Base-by-base conservation (phyloP, 2,329 filamentous ascomycete genomes). In the Penicillium sp. region DNA sequence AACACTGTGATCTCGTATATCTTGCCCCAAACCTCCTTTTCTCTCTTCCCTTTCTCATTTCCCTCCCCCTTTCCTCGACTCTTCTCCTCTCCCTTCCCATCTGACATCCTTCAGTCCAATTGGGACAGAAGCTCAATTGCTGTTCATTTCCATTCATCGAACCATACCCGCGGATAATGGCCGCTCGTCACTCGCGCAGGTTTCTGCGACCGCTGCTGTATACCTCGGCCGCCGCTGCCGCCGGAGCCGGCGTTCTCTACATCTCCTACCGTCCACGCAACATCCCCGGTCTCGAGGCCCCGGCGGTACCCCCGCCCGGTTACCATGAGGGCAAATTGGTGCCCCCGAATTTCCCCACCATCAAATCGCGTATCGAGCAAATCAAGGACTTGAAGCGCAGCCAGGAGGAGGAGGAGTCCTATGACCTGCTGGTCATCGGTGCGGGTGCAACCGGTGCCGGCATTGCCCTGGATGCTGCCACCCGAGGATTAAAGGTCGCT, bases 381-480 rank as follows among this genome's bases (percentile, higher is more conserved):
- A 82, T 84, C 43, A 70, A 76, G 53, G 81, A 83, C 58, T 64
- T 84, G 52, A 81, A 78, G 67, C 72, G 75, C 53, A 81, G 80
- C 53, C 50, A 65, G 42, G 62, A 60, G 7, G 62, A 70, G 21
- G 83, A 70, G 21, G 83, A 87, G 44, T 81, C 85, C 52, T 93
- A 93, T 68, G 91, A 93, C 71, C 79, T 95, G 42, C 79, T 93
- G 62, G 81, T 95, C 67, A 91, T 93, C 67, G 90, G 90, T 56
- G 90, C 86, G 62, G 90, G 90, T 62, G 90, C 90, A 14, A 93
- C 91, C 2, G 90, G 90, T 14, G 83, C 90, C 6, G 90, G 90
- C 25, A 91, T 95, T 67, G 90, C 91, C 13, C 83, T 95, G 46
- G 90, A 95, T 75, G 90, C 90, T 35, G 88, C 87, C 23, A 93